These are phyloP conservation scores for Cenococcum geophilum DNA, from an alignment of 495 filamentous ascomycete genomes.

Conservation along the genomic window DNA sequence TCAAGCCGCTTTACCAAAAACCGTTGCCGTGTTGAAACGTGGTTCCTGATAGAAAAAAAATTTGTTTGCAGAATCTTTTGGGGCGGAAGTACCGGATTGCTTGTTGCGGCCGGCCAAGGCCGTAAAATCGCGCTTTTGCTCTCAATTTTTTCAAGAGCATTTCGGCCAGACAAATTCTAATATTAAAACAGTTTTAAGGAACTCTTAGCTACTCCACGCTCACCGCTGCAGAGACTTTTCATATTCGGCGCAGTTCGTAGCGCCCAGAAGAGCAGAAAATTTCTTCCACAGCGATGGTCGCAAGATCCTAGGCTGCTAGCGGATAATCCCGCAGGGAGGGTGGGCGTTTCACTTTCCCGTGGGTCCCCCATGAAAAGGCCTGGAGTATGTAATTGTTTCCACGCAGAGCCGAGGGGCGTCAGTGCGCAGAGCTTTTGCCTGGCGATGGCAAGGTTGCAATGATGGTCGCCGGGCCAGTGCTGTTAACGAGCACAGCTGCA, in stretches of 20 bases:
- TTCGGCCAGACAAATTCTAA: slow-evolving; percentile 15
- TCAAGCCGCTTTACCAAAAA: background rate
- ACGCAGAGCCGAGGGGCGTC: background rate
- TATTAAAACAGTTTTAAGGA: background rate
- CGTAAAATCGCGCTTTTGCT: slow-evolving; percentile 25
- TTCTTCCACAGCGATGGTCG: slow-evolving; percentile 3
- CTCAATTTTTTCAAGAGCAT: slow-evolving; percentile 11
- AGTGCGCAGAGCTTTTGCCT: slow-evolving; percentile 7
- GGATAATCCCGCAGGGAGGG: slow-evolving; percentile 20
- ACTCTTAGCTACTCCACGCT: background rate
- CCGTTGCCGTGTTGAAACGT: background rate
- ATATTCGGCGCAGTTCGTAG: slow-evolving; percentile 15
- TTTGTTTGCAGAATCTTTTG: background rate
- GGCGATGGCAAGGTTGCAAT: slow-evolving; percentile 11
- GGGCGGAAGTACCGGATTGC: slow-evolving; percentile 5
- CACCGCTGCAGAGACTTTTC: slow-evolving; percentile 6
- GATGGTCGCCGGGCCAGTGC: background rate
- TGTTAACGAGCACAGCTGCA: background rate
- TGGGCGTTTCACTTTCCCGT: slow-evolving; percentile 13
- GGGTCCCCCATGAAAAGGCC: slow-evolving; percentile 7
- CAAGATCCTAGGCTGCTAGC: background rate
- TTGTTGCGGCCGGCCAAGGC: slow-evolving; percentile 18
- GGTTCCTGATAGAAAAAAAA: background rate
- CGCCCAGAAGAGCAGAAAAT: slow-evolving; percentile 7
- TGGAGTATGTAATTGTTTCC: slow-evolving; percentile 1